These are phyloP conservation scores for Mucor piriformis DNA, from an alignment of 371 early-diverging fungal species.

Conservation along the genomic window DNA sequence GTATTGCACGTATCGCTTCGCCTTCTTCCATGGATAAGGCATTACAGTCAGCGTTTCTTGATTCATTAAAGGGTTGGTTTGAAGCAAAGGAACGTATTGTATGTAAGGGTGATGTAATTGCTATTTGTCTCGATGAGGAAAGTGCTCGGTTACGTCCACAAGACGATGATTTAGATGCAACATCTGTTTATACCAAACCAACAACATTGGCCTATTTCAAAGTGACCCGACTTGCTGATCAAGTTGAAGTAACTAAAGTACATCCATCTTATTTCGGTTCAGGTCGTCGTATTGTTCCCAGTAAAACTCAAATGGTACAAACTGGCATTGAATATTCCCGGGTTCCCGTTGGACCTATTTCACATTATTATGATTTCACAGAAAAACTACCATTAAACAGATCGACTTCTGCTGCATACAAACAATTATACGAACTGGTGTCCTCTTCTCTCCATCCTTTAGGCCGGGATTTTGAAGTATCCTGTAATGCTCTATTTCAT, in stretches of 20 bases:
- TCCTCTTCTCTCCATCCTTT: conserved; percentile 78
- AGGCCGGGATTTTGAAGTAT: conserved; percentile 66
- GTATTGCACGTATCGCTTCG: conserved; percentile 77
- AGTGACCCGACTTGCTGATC: conserved; percentile 44
- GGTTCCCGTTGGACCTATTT: conserved; percentile 52
- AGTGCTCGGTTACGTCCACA: conserved; percentile 26
- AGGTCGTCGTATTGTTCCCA: conserved; percentile 60
- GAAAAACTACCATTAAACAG: conserved; percentile 38
- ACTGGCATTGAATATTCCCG: conserved; percentile 68
- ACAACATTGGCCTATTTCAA: conserved; percentile 60
- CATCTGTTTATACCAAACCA: conserved; percentile 9
- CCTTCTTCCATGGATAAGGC: conserved; percentile 73
- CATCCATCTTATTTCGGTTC: conserved; percentile 48
- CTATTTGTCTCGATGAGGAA: conserved; percentile 66
- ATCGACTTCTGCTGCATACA: conserved; percentile 28
- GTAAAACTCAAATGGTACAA: conserved; percentile 65
- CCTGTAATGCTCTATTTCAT: conserved; percentile 75
- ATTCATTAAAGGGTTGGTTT: conserved; percentile 72
- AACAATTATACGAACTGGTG: conserved; percentile 57
- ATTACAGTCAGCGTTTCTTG: conserved; percentile 63
- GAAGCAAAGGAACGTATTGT: conserved; percentile 69
- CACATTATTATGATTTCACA: conserved; percentile 40
- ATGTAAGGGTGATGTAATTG: conserved; percentile 74
- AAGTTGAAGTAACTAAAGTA: conserved; percentile 10
- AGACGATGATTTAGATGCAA: conserved; percentile 11